Conservation (phyloP, 768 basidiomycete genomes). For the Aureoboletus auriporus region DNA sequence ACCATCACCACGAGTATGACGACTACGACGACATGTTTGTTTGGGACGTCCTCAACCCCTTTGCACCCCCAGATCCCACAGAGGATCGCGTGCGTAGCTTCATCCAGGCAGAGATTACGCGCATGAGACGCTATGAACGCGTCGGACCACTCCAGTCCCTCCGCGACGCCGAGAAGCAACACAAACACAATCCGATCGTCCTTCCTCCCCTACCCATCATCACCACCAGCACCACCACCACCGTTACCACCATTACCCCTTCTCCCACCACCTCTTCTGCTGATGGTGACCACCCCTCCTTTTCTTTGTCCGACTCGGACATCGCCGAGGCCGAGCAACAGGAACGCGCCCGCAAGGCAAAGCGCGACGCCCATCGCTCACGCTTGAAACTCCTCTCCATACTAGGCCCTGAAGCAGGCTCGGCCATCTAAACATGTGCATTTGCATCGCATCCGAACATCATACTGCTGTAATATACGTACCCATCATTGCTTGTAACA, state of each 20-base stretch:
- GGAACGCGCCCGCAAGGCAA: slow-evolving; percentile 8
- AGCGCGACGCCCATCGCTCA: slow-evolving; percentile 9
- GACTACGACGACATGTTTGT: not conserved
- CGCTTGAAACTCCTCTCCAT: slow-evolving; percentile 7
- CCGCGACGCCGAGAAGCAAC: too few relatives aligned
- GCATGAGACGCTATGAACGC: not conserved
- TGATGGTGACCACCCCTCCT: not conserved
- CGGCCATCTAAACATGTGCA: not conserved
- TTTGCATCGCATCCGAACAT: too few relatives aligned
- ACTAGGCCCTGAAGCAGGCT: slow-evolving; percentile 1
- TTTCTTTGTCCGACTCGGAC: too few relatives aligned
- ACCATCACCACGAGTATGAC: too few relatives aligned
- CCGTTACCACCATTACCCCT: too few relatives aligned
- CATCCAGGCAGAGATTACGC: too few relatives aligned
- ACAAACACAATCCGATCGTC: too few relatives aligned
- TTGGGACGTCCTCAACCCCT: not conserved
- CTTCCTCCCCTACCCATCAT: too few relatives aligned
- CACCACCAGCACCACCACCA: too few relatives aligned
- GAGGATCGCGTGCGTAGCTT: too few relatives aligned
- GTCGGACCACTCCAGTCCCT: not conserved
- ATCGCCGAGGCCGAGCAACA: slow-evolving; percentile 4
- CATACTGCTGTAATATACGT: too few relatives aligned
- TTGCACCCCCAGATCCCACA: not conserved
- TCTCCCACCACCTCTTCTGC: not conserved
- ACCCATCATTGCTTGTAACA: too few relatives aligned